Evolutionary conservation across 139 green algal species (phyloP), one percentile per base, ranked within the genome.

Genomic region (Picochlorum costavermella): DNA sequence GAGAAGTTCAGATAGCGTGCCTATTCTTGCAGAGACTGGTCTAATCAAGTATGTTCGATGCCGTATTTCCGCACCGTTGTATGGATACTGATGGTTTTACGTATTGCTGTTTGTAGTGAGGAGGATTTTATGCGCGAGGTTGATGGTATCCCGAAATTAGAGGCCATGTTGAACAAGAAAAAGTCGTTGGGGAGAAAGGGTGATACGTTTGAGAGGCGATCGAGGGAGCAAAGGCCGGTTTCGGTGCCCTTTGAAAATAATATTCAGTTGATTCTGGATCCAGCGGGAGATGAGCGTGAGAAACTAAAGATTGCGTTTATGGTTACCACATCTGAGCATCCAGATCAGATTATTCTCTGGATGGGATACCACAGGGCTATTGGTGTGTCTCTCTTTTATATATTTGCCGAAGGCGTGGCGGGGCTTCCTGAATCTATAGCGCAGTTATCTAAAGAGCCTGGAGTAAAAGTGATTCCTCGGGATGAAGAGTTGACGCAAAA

Each of bases 351-450:
- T 29, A 57, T 59, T 4, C 58, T 80, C 17, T 88, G 82, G 82
- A 70, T 76, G 23, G 58, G 57, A 14, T 88, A 88, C 56, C 77
- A 87, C 36, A 48, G 62, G 13, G 58, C 72, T 6, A 44, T 88
- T 3, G 82, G 82, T 0, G 78, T 88, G 2, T 46, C 60, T 6
- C 48, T 31, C 16, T 88, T 83, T 65, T 87, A 87, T 71, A 68
- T 88, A 11, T 88, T 88, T 63, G 71, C 79, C 1, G 75, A 88
- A 17, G 81, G 79, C 11, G 70, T 78, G 59, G 76, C 76, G 5
- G 53, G 64, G 1, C 31, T 56, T 43, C 29, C 48, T 1, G 63
- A 74, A 28, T 57, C 46, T 12, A 33, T 68, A 20, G 50, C 60
- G 5, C 63, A 46, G 9, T 68, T 83, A 67, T 29, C 37, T 1